Base-by-base conservation (phyloP, 495 filamentous ascomycete genomes). In the Lophiostoma macrostomum region DNA sequence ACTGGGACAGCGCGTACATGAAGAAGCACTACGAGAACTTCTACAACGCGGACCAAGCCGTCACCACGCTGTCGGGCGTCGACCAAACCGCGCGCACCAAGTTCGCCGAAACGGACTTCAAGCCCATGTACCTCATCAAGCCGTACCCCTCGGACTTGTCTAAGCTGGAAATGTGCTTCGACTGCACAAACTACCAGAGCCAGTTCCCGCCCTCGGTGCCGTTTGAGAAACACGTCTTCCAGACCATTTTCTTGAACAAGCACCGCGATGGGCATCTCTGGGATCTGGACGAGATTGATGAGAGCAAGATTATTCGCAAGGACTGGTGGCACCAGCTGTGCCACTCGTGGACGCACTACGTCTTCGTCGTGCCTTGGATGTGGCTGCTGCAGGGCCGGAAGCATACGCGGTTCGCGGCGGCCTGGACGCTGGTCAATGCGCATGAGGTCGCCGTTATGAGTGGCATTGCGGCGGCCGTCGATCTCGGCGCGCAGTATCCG, bases 281-380 rank as follows among this genome's bases (percentile, higher is more conserved):
- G 87, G 85, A 82, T 0, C 80, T 83, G 53, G 73, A 81, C 49
- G 77, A 85, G 56, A 91, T 94, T 48, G 80, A 84, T 59, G 63
- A 77, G 47, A 66, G 66, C 36, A 90, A 86, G 56, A 76, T 91
- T 25, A 87, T 94, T 31, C 71, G 78, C 10, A 73, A 74, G 40
- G 85, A 91, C 60, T 88, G 85, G 85, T 91, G 88, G 88, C 88
- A 91, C 63, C 88, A 91, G 65, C 80, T 91, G 19, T 86, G 87
- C 16, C 88, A 94, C 63, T 73, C 80, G 29, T 91, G 81, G 78
- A 86, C 86, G 54, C 88, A 94, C 64, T 91, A 90, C 65, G 66
- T 83, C 0, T 74, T 84, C 7, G 88, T 91, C 5, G 80, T 89
- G 31, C 84, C 86, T 0, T 83, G 86, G 56, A 81, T 91, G 79